Evolutionary conservation across 495 filamentous ascomycete genomes (phyloP), one percentile per base, ranked within the genome.

Genomic region (Aspergillus kassunensis): DNA sequence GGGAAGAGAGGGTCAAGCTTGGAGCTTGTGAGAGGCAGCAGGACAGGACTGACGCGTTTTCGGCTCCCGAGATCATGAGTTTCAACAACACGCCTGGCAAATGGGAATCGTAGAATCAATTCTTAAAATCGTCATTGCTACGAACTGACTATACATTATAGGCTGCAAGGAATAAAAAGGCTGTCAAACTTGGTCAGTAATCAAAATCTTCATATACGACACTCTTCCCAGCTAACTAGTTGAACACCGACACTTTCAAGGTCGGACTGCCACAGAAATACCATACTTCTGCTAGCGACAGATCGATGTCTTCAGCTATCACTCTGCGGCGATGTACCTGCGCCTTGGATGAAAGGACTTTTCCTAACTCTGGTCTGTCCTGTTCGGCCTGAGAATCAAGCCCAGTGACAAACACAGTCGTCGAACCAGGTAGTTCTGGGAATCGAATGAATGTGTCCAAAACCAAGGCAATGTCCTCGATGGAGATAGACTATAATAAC

Each of bases 171-270:
- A 27, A 27, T 27, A 4, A 9, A 27, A 4, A 27, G 4, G 24
- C 24, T 27, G 30, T 33, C 9, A 6, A 13, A 5, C n/a, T 42
- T 19, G 3, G 43, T 73, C 60, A 89, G 65, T 84, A 91, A 40
- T 79, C 76, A 60, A 91, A 91, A 67, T 84, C 83, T 64, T 91
- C 88, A 65, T 78, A 84, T 16, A 84, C 54, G 27, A 85, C 74
- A 11, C 78, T 75, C 55, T 84, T 80, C 3, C 78, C 83, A 16
- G 72, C 67, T 44, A 89, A 63, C 88, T 88, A 91, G 15, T 64
- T 70, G 49, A 84, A 37, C 42, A 91, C 47, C 10, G 61, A 58
- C 54, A 72, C 80, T 55, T 80, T 73, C 64, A 91, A 68, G 27
- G 59, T 64, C 19, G 71, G 66, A 4, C 82, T 79, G 5, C 84